Evolutionary conservation across 192 early-diverging fungal species (phyloP).

Genomic region (Linnemannia schmuckeri): DNA sequence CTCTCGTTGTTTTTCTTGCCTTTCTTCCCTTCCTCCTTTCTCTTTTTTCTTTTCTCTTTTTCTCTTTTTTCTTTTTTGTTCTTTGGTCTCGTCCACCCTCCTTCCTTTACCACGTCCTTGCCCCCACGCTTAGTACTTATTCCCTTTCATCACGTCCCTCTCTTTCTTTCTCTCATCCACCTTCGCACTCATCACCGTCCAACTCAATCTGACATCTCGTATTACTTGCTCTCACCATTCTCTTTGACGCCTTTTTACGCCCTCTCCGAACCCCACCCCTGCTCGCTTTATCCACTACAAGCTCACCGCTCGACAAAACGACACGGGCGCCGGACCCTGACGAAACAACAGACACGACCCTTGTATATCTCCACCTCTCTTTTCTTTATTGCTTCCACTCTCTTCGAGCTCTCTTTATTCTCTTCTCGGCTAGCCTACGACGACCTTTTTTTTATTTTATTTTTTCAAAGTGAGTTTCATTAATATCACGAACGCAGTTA

Average conservation of each 20-base stretch:
- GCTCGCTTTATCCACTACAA: neutral
- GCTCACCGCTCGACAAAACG: neutral
- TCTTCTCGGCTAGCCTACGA: neutral
- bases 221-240: neutral
- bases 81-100: conserved; percentile 11
- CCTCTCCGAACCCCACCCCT: neutral
- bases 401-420: neutral
- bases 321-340: neutral
- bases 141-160: neutral
- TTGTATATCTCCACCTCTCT: neutral
- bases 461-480: conserved; percentile 3
- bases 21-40: neutral
- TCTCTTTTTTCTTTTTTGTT: neutral
- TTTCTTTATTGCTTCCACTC: neutral
- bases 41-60: neutral
- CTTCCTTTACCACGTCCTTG: conserved; percentile 2
- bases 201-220: neutral
- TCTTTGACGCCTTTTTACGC: neutral
- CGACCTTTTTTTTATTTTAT: neutral
- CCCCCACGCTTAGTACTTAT: neutral
- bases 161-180: neutral
- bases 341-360: neutral
- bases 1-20: neutral
- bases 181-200: neutral
- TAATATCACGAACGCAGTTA: neutral